Evolutionary conservation across 306 rosid species (phyloP).

Genomic region (Fragaria vesca): DNA sequence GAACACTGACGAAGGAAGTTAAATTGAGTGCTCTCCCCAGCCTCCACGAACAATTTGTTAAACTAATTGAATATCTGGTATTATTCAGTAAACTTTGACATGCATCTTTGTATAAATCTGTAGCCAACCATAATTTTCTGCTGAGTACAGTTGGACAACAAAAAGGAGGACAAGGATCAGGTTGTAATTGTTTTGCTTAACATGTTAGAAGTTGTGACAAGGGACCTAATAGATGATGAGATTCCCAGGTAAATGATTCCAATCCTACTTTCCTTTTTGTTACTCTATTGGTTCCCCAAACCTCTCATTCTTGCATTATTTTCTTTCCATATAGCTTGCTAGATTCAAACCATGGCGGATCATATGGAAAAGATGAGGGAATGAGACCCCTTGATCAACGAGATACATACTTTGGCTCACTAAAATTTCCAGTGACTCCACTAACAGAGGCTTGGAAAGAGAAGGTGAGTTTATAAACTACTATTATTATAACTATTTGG

Average conservation of each 20-base stretch:
- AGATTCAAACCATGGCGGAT: constrained; percentile 79
- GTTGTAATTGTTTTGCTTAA: constrained; percentile 89
- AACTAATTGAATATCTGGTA: constrained; percentile 71
- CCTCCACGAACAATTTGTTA: constrained; percentile 59
- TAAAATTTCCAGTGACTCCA: constrained; percentile 58
- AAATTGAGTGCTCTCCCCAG: constrained; percentile 74
- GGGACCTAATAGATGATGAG: constrained; percentile 88
- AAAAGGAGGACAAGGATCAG: constrained; percentile 65
- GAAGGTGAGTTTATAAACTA: constrained; percentile 48
- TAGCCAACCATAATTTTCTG: constrained; percentile 20
- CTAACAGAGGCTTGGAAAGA: constrained; percentile 88
- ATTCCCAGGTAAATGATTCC: constrained; percentile 51
- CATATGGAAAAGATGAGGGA: constrained; percentile 56
- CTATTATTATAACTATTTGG: background rate
- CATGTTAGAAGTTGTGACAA: constrained; percentile 92
- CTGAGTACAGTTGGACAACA: constrained; percentile 53
- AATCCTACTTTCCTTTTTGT: constrained; percentile 9
- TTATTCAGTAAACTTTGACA: constrained; percentile 21
- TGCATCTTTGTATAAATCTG: constrained; percentile 17
- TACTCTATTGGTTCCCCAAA: constrained; percentile 3
- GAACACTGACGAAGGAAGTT: constrained; percentile 39
- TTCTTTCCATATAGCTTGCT: constrained; percentile 50
- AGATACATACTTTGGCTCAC: constrained; percentile 52
- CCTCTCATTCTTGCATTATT: constrained; percentile 17
- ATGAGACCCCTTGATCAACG: constrained; percentile 70